Evolutionary conservation across 2,329 filamentous ascomycete species (phyloP).

Genomic region (Dothideomycetes sp.): DNA sequence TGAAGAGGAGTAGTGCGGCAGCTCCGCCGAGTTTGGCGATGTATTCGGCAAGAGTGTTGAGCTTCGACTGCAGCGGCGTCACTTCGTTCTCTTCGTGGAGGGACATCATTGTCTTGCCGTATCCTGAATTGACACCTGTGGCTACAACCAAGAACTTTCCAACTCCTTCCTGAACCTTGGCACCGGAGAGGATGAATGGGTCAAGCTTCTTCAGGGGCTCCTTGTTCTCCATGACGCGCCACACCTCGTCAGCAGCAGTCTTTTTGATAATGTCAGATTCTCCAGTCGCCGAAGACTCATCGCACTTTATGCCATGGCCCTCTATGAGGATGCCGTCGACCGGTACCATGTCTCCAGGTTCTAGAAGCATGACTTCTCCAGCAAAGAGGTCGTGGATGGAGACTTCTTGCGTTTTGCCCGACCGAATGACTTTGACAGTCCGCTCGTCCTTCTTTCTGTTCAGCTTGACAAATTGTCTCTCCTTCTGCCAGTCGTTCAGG

Average conservation of each 20-base stretch:
- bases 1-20: conserved; percentile 69
- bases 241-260: conserved; percentile 53
- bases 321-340: conserved; percentile 61
- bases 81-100: conserved; percentile 66
- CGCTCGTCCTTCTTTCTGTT: conserved; percentile 73
- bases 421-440: conserved; percentile 64
- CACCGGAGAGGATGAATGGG: conserved; percentile 80
- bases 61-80: conserved; percentile 66
- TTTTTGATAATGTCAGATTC: conserved; percentile 67
- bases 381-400: conserved; percentile 62
- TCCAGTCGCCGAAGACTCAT: conserved; percentile 66
- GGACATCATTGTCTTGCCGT: conserved; percentile 70
- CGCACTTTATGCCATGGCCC: conserved; percentile 57
- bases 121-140: conserved; percentile 61
- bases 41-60: conserved; percentile 67
- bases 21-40: conserved; percentile 69
- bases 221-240: conserved; percentile 50
- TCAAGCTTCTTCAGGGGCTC: conserved; percentile 57
- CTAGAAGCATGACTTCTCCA: conserved; percentile 62
- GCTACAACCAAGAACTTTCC: conserved; percentile 67
- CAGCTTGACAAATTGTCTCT: conserved; percentile 67
- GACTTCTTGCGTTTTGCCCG: conserved; percentile 57
- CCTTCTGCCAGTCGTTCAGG: conserved; percentile 75
- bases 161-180: conserved; percentile 65
- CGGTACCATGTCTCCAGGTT: conserved; percentile 62